Evolutionary conservation across 2,329 filamentous ascomycete genomes (phyloP), one percentile per base, ranked within the genome.

Genomic region (Tolypocladium album): DNA sequence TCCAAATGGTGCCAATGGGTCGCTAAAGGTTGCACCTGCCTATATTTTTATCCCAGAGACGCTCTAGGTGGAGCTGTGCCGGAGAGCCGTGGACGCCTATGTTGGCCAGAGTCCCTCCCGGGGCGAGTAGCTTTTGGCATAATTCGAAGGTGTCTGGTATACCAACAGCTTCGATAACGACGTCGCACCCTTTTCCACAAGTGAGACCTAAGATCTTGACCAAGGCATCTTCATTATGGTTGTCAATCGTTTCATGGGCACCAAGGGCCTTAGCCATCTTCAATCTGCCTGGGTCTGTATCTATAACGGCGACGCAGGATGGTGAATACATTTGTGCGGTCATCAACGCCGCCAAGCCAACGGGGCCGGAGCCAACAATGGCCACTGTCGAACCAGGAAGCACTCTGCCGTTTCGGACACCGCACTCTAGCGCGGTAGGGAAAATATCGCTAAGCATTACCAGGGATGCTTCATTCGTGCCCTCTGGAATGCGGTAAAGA

Each of bases 91-190:
- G 81, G 8, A 85, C 82, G 9, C 82, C 82, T 2, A 85, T 75
- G 65, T 84, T 85, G 4, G 82, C 82, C 62, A 85, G 77, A 0
- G 73, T 70, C 4, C 81, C 82, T 1, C 82, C 82, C 0, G 78
- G 71, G 0, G 78, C 81, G 12, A 85, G 75, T 31, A 85, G 65
- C 9, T 77, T 70, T 67, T 85, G 82, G 58, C 77, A 80, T 47
- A 83, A 69, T 20, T 79, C 73, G 65, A 85, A 83, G 0, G 79
- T 83, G 0, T 72, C 73, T 0, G 80, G 79, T 11, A 81, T 71
- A 1, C 82, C 82, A 1, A 85, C 83, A 0, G 80, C 81, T 67
- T 85, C 82, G 57, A 84, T 82, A 0, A 85, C 82, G 0, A 79
- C 73, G 61, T 86, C 82, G 63, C 79, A 83, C 0, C 82, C 82